A percentile compares a stretch with the other conserved stretches of the same genome.
phyloP scores from a whole-genome alignment of 2,329 filamentous ascomycete genomes.

The Curvularia hawaiiensis region DNA sequence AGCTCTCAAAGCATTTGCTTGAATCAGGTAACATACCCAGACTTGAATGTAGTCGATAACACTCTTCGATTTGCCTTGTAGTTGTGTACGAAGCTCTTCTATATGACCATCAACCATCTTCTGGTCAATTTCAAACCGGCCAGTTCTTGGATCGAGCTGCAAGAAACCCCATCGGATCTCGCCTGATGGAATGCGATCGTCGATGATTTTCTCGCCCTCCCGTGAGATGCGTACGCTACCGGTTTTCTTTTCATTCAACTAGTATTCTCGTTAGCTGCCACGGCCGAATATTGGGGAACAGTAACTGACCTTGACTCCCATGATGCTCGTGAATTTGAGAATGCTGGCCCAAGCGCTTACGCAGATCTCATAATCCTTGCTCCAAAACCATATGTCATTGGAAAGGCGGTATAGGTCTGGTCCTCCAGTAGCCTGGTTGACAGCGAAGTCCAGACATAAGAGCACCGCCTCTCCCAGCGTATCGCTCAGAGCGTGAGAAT shows the following conservation, averaged over 20 bases:
- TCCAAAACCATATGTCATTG: slow-evolving; percentile 57
- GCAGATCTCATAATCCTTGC: slow-evolving; percentile 49
- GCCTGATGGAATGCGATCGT: slow-evolving; percentile 34
- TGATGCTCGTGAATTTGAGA: slow-evolving; percentile 49
- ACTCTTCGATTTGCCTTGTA: slow-evolving; percentile 38
- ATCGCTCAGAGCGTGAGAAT: slow-evolving; percentile 54
- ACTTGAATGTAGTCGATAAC: slow-evolving; percentile 42
- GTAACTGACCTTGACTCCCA: slow-evolving; percentile 46
- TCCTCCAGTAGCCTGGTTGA: slow-evolving; percentile 51
- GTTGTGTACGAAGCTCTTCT: slow-evolving; percentile 36
- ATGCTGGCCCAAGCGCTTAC: slow-evolving; percentile 53
- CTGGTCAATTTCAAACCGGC: slow-evolving; percentile 41
- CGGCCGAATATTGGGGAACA: not conserved
- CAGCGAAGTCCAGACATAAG: slow-evolving; percentile 54
- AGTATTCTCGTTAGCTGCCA: not conserved
- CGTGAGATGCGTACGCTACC: slow-evolving; percentile 47
- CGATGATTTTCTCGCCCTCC: slow-evolving; percentile 15
- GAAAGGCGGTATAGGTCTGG: slow-evolving; percentile 54
- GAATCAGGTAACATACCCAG: slow-evolving; percentile 11
- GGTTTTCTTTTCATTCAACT: slow-evolving; percentile 51
- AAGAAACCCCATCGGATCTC: slow-evolving; percentile 44
- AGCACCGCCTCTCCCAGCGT: slow-evolving; percentile 55
- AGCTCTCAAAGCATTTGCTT: not conserved
- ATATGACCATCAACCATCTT: slow-evolving; percentile 42
- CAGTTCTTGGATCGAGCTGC: slow-evolving; percentile 30